phyloP scores from a whole-genome alignment of 2,329 filamentous ascomycete genomes.

The Paecilomyces variotii region DNA sequence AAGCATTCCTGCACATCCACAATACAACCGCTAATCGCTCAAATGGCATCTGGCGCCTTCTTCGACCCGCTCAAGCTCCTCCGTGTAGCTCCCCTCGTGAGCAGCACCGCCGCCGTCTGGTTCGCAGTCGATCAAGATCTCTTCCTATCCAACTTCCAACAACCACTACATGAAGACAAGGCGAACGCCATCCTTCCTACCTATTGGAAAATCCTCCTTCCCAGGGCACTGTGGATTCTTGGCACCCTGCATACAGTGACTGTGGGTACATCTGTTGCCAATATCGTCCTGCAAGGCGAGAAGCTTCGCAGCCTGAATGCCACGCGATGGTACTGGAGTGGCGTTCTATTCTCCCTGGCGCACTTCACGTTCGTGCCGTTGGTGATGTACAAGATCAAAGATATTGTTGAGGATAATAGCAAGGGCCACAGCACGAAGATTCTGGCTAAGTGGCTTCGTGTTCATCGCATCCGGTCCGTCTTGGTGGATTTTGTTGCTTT shows the following conservation, averaged over 20 bases:
- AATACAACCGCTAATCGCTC: not conserved
- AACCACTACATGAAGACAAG: not conserved
- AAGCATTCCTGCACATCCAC: too few relatives aligned
- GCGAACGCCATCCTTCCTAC: not conserved
- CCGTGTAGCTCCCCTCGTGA: not conserved
- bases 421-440: not conserved
- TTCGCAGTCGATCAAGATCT: not conserved
- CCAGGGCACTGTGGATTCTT: not conserved
- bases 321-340: not conserved
- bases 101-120: not conserved
- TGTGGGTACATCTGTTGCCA: not conserved
- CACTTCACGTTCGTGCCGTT: not conserved
- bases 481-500: not conserved
- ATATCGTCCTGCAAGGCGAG: not conserved
- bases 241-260: not conserved
- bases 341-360: not conserved
- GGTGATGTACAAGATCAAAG: not conserved
- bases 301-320: not conserved
- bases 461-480: not conserved
- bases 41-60: not conserved
- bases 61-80: not conserved
- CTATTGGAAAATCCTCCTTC: not conserved
- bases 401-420: not conserved
- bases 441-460: not conserved
- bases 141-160: not conserved